Conservation (phyloP, 2,329 filamentous ascomycete genomes). For the Alternaria postmessia region DNA sequence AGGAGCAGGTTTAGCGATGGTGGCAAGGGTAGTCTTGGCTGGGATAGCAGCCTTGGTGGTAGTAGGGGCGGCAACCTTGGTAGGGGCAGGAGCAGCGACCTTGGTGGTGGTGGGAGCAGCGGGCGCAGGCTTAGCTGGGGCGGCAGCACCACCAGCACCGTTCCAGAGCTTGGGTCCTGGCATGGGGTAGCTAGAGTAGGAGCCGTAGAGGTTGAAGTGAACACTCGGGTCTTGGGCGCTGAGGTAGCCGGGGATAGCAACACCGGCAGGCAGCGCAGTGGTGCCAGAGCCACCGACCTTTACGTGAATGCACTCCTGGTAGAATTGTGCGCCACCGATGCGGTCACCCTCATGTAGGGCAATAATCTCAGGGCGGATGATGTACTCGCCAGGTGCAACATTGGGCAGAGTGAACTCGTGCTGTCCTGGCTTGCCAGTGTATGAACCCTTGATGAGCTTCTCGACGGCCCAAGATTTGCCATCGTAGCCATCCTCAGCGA, state of each 20-base stretch:
- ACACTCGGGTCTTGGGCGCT: slow-evolving; percentile 51
- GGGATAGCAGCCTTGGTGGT: slow-evolving; percentile 14
- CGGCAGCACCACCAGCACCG: slow-evolving; percentile 30
- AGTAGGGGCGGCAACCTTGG: slow-evolving; percentile 12
- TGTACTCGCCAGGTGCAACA: slow-evolving; percentile 53
- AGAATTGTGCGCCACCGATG: slow-evolving; percentile 53
- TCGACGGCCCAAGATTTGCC: slow-evolving; percentile 51
- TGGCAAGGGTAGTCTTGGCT: slow-evolving; percentile 32
- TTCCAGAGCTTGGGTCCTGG: slow-evolving; percentile 49
- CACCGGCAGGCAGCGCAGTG: slow-evolving; percentile 49
- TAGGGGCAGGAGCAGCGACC: slow-evolving; percentile 7
- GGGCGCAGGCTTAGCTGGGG: slow-evolving; percentile 20
- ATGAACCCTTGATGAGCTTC: slow-evolving; percentile 44
- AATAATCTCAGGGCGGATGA: slow-evolving; percentile 56
- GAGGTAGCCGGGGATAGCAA: slow-evolving; percentile 58
- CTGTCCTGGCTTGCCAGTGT: slow-evolving; percentile 50
- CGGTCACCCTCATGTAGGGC: slow-evolving; percentile 54
- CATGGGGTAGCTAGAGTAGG: slow-evolving; percentile 45
- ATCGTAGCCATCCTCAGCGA: slow-evolving; percentile 50
- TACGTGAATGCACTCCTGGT: slow-evolving; percentile 56
- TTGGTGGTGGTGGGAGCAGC: slow-evolving; percentile 17
- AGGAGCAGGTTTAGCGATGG: slow-evolving; percentile 27
- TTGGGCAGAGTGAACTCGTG: slow-evolving; percentile 53
- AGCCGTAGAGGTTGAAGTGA: slow-evolving; percentile 54
- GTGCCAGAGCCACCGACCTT: slow-evolving; percentile 48